Evolutionary conservation across 1,284 basidiomycete genomes (phyloP).

Genomic region (Irpex lacteus): DNA sequence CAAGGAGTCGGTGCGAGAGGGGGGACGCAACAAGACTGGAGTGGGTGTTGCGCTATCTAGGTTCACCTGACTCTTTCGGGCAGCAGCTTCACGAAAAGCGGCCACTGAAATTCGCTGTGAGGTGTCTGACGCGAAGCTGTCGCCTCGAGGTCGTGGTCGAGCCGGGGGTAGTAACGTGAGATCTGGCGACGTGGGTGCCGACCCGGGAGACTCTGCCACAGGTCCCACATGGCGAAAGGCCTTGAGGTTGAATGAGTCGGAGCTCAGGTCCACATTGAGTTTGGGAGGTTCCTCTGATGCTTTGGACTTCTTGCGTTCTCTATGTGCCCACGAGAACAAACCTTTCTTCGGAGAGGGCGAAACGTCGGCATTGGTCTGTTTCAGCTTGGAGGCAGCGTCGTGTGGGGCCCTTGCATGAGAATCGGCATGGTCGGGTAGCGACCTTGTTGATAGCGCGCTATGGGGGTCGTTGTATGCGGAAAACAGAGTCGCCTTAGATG

Average conservation of each 20-base stretch:
- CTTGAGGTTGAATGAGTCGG: conserved; percentile 52
- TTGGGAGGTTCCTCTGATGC: conserved; percentile 23
- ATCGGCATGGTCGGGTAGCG: conserved; percentile 36
- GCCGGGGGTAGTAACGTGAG: conserved; percentile 27
- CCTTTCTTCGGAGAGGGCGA: conserved; percentile 30
- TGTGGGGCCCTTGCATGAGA: conserved; percentile 12
- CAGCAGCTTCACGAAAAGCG: conserved; percentile 74
- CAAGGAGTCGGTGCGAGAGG: conserved; percentile 19
- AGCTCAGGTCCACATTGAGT: conserved; percentile 16
- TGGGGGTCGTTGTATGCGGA: conserved; percentile 15
- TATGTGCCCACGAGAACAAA: conserved; percentile 34
- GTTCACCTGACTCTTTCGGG: conserved; percentile 56
- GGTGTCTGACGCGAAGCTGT: conserved; percentile 58
- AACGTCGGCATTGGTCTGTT: conserved; percentile 22
- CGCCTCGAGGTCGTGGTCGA: conserved; percentile 48
- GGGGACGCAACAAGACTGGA: conserved; percentile 42
- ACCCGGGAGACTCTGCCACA: conserved; percentile 22
- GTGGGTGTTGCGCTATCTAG: conserved; percentile 51
- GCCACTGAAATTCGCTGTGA: conserved; percentile 74
- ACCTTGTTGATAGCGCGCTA: conserved; percentile 54
- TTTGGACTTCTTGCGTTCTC: conserved; percentile 43
- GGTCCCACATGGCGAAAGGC: conserved; percentile 64
- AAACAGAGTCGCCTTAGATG: conserved; percentile 29
- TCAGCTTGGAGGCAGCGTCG: conserved; percentile 19
- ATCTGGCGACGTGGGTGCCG: conserved; percentile 17